Evolutionary conservation across 768 basidiomycete genomes (phyloP).

Genomic region (Collybia sp.): DNA sequence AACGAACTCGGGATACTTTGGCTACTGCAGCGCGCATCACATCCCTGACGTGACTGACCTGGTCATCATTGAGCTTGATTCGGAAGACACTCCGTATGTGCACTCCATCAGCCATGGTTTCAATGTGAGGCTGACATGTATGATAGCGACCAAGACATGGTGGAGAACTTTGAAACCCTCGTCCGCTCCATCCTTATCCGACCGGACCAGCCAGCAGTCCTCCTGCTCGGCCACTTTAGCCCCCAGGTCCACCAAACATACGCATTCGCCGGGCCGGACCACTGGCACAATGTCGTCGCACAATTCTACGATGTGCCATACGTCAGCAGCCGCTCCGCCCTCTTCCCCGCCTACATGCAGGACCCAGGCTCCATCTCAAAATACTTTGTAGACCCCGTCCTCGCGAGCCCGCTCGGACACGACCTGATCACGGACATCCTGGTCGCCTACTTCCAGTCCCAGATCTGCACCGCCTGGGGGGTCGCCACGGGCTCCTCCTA

Average conservation of each 20-base stretch:
- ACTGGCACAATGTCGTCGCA: conserved; percentile 85
- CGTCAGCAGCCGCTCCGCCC: conserved; percentile 76
- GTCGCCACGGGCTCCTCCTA: conserved; percentile 63
- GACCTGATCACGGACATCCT: conserved; percentile 86
- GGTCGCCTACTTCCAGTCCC: conserved; percentile 83
- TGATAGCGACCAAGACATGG: conserved; percentile 58
- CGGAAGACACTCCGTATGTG: conserved; percentile 82
- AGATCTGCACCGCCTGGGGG: conserved; percentile 85
- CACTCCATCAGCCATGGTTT: neutral
- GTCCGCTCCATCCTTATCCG: conserved; percentile 88
- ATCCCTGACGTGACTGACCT: conserved; percentile 92
- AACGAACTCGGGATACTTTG: conserved; percentile 92
- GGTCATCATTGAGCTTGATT: conserved; percentile 92
- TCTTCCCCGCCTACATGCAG: conserved; percentile 80
- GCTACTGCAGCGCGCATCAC: conserved; percentile 90
- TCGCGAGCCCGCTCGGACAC: conserved; percentile 80
- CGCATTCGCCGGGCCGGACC: conserved; percentile 88
- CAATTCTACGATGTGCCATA: conserved; percentile 98
- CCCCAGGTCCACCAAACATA: conserved; percentile 76
- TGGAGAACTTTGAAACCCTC: conserved; percentile 88
- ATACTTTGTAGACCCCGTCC: conserved; percentile 80
- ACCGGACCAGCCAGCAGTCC: conserved; percentile 85
- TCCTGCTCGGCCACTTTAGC: conserved; percentile 94
- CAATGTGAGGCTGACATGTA: neutral
- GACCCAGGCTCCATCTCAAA: conserved; percentile 59